Evolutionary conservation across 371 early-diverging fungal genomes (phyloP).

Genomic region (Haplosporangium sp.): DNA sequence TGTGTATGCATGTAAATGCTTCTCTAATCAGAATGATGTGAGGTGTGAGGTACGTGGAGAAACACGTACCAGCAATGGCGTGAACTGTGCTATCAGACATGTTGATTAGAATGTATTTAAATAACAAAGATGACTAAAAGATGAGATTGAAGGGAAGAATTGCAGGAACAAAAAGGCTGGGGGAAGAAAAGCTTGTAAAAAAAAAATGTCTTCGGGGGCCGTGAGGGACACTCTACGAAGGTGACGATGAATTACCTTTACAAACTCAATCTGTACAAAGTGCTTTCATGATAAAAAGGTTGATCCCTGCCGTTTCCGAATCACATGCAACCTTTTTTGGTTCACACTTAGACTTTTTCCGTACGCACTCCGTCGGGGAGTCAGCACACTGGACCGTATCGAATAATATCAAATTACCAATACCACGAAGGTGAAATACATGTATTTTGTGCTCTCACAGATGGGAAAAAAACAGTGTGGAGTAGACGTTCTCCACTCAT

Average conservation of each 20-base stretch:
- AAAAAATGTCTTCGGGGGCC: not conserved
- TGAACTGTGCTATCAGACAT: constrained; percentile 96
- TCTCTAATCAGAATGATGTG: not conserved
- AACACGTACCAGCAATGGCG: constrained; percentile 81
- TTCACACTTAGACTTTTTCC: not conserved
- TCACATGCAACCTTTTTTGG: constrained; percentile 13
- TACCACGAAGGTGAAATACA: not conserved
- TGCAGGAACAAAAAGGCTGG: not conserved
- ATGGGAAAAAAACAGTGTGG: not conserved
- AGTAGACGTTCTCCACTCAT: constrained; percentile 2
- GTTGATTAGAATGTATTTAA: constrained; percentile 9
- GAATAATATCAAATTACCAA: not conserved
- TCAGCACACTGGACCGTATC: not conserved
- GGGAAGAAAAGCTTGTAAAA: not conserved
- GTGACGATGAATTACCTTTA: not conserved
- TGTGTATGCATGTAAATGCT: no score
- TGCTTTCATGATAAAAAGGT: not conserved
- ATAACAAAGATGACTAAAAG: not conserved
- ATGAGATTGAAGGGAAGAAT: constrained; percentile 1
- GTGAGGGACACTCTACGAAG: no score
- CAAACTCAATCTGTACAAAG: not conserved
- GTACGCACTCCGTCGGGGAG: not conserved
- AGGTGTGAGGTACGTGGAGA: not conserved
- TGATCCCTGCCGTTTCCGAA: constrained; percentile 6
- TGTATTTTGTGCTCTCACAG: no score